Conservation (phyloP, 2,329 filamentous ascomycete species). For the Sporothrix pseudoabietina region DNA sequence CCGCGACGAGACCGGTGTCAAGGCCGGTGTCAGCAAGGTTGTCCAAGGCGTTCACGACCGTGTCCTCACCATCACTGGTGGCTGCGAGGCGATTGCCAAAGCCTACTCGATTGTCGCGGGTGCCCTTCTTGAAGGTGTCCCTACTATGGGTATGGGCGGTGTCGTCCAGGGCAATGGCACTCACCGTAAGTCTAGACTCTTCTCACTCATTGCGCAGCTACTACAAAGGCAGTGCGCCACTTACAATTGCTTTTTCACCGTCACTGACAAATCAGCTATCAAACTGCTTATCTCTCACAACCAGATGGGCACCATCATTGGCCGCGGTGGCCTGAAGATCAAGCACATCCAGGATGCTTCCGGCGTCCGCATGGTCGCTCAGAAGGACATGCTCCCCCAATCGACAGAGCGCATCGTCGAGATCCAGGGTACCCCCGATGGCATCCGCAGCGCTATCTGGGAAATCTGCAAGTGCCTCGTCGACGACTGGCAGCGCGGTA, state of each 20-base stretch:
- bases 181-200: slow-evolving; percentile 73
- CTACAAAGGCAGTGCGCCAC: neutral
- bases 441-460: slow-evolving; percentile 95
- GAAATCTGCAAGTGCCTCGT: slow-evolving; percentile 98
- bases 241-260: neutral
- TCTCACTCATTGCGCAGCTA: neutral
- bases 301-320: slow-evolving; percentile 99
- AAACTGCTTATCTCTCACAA: slow-evolving; percentile 99
- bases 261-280: slow-evolving; percentile 64
- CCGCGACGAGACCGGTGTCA: slow-evolving; percentile 95
- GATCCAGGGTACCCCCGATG: slow-evolving; percentile 90
- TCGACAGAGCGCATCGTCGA: slow-evolving; percentile 98
- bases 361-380: slow-evolving; percentile 96
- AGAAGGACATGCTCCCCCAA: slow-evolving; percentile 99
- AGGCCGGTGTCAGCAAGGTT: slow-evolving; percentile 97
- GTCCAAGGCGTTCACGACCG: slow-evolving; percentile 97
- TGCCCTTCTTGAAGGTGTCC: slow-evolving; percentile 87
- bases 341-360: slow-evolving; percentile 98
- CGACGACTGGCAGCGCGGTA: slow-evolving; percentile 96
- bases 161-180: slow-evolving; percentile 84
- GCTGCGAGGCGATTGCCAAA: slow-evolving; percentile 83
- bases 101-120: slow-evolving; percentile 93
- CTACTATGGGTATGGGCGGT: slow-evolving; percentile 94
- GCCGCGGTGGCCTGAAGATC: slow-evolving; percentile 94
- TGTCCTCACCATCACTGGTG: slow-evolving; percentile 91